Conservation (phyloP, 495 filamentous ascomycete genomes). For the Patellaria atrata region DNA sequence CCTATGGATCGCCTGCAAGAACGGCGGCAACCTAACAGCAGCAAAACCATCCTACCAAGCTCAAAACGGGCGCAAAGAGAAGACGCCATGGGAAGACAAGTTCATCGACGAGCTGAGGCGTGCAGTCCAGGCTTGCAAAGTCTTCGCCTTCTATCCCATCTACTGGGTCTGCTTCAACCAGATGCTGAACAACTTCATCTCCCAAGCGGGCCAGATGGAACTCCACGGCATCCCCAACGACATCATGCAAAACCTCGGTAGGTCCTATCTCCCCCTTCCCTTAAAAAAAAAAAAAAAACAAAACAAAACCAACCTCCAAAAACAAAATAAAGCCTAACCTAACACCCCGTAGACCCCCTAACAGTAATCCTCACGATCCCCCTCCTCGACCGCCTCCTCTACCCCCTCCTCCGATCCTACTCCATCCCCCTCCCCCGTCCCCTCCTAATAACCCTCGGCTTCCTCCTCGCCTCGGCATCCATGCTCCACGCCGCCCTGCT, state of each 20-base stretch:
- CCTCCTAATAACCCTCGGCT: conserved; percentile 17
- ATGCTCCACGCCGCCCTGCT: conserved; percentile 17
- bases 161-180: conserved; percentile 23
- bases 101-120: conserved; percentile 35
- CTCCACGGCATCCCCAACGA: conserved; percentile 48
- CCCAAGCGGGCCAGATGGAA: conserved; percentile 40
- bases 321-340: too few species aligned
- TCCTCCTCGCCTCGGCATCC: conserved; percentile 15
- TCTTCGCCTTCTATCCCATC: conserved; percentile 41
- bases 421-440: conserved; percentile 13
- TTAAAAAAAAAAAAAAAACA: too few species aligned
- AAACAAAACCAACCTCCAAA: too few species aligned
- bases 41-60: conserved; percentile 48
- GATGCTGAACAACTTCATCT: conserved; percentile 23
- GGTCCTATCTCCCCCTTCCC: too few species aligned
- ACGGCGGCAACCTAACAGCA: conserved; percentile 43
- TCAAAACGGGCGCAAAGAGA: conserved; percentile 19
- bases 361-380: conserved; percentile 20
- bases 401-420: conserved; percentile 17
- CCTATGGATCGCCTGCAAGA: conserved; percentile 45
- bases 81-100: conserved; percentile 32
- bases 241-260: conserved; percentile 22
- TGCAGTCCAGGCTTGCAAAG: conserved; percentile 36
- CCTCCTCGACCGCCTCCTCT: conserved; percentile 19
- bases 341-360: too few species aligned